These are phyloP conservation scores for Setaria italica DNA, from an alignment of 202 grass and related monocot species.

Conservation along the genomic window DNA sequence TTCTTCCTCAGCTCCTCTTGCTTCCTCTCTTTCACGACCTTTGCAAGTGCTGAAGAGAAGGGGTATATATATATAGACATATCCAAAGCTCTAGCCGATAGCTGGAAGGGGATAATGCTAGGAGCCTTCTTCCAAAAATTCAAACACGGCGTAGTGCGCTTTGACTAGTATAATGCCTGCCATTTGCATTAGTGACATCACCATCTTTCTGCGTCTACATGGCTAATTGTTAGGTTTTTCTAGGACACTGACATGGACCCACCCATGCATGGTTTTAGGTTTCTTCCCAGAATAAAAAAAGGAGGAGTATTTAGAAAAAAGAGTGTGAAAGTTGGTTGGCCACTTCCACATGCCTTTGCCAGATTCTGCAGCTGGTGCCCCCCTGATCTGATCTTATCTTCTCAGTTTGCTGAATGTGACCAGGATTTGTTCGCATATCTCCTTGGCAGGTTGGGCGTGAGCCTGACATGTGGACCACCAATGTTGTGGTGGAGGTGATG, in stretches of 20 bases:
- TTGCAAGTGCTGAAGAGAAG: neutral
- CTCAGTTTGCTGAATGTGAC: slow-evolving; percentile 36
- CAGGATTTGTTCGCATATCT: slow-evolving; percentile 25
- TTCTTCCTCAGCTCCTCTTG: slow-evolving; percentile 38
- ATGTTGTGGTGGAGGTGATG: slow-evolving; percentile 13
- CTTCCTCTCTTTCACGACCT: slow-evolving; percentile 43
- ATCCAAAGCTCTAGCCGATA: neutral
- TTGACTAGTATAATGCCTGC: slow-evolving; percentile 46
- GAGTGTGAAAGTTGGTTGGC: slow-evolving; percentile 47
- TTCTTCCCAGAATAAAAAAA: slow-evolving; percentile 23
- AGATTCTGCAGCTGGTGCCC: slow-evolving; percentile 51
- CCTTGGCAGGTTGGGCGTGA: slow-evolving; percentile 21
- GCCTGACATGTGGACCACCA: slow-evolving; percentile 15
- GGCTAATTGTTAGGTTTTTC: slow-evolving; percentile 29
- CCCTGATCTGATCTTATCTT: slow-evolving; percentile 58
- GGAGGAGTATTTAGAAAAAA: neutral
- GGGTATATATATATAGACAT: slow-evolving; percentile 32
- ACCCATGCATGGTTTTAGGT: slow-evolving; percentile 6
- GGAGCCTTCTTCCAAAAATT: slow-evolving; percentile 43
- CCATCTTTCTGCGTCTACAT: slow-evolving; percentile 11
- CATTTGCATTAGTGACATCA: slow-evolving; percentile 47
- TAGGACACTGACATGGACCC: slow-evolving; percentile 41
- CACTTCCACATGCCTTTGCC: slow-evolving; percentile 54
- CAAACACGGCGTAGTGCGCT: slow-evolving; percentile 47
- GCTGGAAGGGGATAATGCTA: slow-evolving; percentile 51